These are phyloP conservation scores for Acrocalymma vagum DNA, from an alignment of 2,329 filamentous ascomycete genomes.

Conservation along the genomic window DNA sequence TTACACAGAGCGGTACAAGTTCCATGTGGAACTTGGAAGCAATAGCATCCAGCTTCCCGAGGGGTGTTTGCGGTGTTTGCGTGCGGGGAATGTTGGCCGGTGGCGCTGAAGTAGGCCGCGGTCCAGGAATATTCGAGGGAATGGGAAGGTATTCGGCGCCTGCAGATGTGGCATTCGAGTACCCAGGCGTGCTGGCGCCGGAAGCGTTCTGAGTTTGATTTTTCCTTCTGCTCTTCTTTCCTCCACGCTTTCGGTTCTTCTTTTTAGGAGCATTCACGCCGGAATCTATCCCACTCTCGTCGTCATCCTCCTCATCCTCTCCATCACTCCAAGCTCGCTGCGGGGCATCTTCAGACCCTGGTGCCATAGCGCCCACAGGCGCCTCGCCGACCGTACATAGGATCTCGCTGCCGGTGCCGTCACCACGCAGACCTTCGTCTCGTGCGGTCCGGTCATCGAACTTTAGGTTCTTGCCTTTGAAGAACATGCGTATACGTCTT, in stretches of 20 bases:
- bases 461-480: constrained; percentile 76
- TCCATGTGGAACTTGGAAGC: constrained; percentile 69
- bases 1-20: constrained; percentile 70
- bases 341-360: constrained; percentile 44
- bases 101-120: constrained; percentile 43
- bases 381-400: constrained; percentile 66
- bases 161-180: constrained; percentile 31
- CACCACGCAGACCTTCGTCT: constrained; percentile 65
- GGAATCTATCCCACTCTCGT: constrained; percentile 34
- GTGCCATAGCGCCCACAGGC: constrained; percentile 50
- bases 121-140: constrained; percentile 43
- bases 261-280: constrained; percentile 39
- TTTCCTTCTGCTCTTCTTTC: constrained; percentile 57
- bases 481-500: constrained; percentile 71
- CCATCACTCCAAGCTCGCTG: constrained; percentile 40
- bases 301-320: constrained; percentile 51
- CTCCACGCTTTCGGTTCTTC: constrained; percentile 42
- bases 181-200: constrained; percentile 53
- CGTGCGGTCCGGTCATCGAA: constrained; percentile 66
- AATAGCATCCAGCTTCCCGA: constrained; percentile 73
- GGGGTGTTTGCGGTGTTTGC: constrained; percentile 39
- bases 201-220: constrained; percentile 52
- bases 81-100: constrained; percentile 46
- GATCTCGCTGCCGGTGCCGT: constrained; percentile 67
- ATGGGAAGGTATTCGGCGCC: constrained; percentile 49